These are phyloP conservation scores for Chaetomium cochliodes DNA, from an alignment of 495 filamentous ascomycete genomes.

Conservation along the genomic window DNA sequence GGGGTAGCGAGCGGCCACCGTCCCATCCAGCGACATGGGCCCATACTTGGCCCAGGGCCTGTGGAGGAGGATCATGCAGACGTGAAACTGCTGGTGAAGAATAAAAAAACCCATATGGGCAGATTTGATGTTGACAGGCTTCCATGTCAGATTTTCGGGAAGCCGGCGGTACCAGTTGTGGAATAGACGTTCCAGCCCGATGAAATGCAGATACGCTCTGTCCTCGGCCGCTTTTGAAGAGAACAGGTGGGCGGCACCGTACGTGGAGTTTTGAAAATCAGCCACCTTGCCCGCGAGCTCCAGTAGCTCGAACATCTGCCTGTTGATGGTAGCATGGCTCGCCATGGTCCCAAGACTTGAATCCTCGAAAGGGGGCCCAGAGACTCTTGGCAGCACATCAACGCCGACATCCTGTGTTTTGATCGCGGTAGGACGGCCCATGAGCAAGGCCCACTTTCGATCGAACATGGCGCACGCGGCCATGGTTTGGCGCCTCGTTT, in stretches of 20 bases:
- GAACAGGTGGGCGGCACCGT: conserved; percentile 20
- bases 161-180: conserved; percentile 52
- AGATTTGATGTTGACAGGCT: conserved; percentile 47
- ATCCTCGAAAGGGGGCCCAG: background rate
- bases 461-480: conserved; percentile 53
- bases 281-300: conserved; percentile 52
- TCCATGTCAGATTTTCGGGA: conserved; percentile 49
- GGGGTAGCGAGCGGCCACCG: conserved; percentile 14
- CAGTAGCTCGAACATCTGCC: conserved; percentile 51
- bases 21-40: conserved; percentile 34
- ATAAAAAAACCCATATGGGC: conserved; percentile 54
- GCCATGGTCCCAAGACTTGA: conserved; percentile 25
- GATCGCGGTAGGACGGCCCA: conserved; percentile 53
- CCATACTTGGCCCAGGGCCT: conserved; percentile 51
- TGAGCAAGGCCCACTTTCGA: conserved; percentile 51
- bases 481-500: conserved; percentile 48
- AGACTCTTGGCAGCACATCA: conserved; percentile 38
- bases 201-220: conserved; percentile 47
- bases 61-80: conserved; percentile 50
- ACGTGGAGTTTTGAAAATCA: conserved; percentile 37
- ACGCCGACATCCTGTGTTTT: conserved; percentile 50
- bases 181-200: conserved; percentile 50
- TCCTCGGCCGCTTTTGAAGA: conserved; percentile 36
- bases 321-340: conserved; percentile 45
- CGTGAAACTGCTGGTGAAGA: conserved; percentile 55